Percentiles rank a stretch among this genome's conserved stretches.
Evolutionary conservation across 2,329 filamentous ascomycete genomes (phyloP).

Genomic region (Pyrenophora tritici-repentis): DNA sequence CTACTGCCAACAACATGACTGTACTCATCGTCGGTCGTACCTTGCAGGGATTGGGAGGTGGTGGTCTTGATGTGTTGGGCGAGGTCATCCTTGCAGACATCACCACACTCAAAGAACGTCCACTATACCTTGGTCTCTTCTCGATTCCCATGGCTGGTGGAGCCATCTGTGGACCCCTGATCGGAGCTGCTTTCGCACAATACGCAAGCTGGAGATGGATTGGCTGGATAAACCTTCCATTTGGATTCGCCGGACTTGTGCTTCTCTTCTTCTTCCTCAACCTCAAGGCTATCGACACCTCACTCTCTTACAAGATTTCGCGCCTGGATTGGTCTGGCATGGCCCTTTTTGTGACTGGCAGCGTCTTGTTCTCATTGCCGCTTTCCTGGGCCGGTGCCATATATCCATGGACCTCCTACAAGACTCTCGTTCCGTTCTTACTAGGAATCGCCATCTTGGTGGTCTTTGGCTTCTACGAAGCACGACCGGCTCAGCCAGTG

Average conservation of each 20-base stretch:
- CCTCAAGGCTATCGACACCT: constrained; percentile 54
- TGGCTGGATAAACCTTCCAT: constrained; percentile 47
- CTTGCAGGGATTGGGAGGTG: constrained; percentile 58
- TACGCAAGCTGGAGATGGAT: constrained; percentile 55
- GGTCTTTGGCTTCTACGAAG: constrained; percentile 60
- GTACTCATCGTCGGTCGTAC: constrained; percentile 58
- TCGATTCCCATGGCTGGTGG: constrained; percentile 59
- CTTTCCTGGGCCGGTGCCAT: constrained; percentile 57
- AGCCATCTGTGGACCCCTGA: constrained; percentile 54
- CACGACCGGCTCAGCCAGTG: constrained; percentile 56
- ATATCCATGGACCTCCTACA: constrained; percentile 61
- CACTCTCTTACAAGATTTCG: constrained; percentile 45
- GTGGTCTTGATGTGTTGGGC: constrained; percentile 55
- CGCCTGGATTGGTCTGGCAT: constrained; percentile 58
- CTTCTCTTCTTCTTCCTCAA: constrained; percentile 56
- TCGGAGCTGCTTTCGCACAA: constrained; percentile 54
- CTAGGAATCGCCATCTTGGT: constrained; percentile 58
- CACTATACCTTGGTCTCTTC: constrained; percentile 55
- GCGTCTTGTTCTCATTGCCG: constrained; percentile 54
- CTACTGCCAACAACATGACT: constrained; percentile 51
- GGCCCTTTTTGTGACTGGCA: constrained; percentile 51
- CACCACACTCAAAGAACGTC: constrained; percentile 55
- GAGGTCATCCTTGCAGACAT: constrained; percentile 59
- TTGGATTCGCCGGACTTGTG: constrained; percentile 51
- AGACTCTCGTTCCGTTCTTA: constrained; percentile 64